Evolutionary conservation across 805 yeast genomes (phyloP).

Genomic region (Vanderwaltozyma verrucispora): DNA sequence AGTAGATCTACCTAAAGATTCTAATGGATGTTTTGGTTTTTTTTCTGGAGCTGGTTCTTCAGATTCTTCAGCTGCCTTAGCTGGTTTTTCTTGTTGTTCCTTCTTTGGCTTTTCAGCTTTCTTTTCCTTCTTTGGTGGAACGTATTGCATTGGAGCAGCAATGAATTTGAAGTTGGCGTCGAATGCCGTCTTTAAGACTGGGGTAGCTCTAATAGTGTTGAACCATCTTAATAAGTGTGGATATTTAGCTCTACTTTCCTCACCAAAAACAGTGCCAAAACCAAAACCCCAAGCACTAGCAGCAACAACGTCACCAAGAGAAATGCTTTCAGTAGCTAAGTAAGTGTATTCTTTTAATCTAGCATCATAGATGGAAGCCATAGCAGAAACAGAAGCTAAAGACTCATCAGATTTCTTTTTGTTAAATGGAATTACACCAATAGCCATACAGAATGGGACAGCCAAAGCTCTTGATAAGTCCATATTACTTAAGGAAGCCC

Average conservation of each 20-base stretch:
- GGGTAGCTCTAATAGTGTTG: constrained; percentile 42
- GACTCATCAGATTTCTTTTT: constrained; percentile 52
- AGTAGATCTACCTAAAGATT: constrained; percentile 62
- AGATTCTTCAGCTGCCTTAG: constrained; percentile 35
- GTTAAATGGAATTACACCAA: constrained; percentile 67
- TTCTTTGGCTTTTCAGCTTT: constrained; percentile 31
- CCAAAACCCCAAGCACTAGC: constrained; percentile 12
- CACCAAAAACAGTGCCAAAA: constrained; percentile 47
- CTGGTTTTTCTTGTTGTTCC: constrained; percentile 30
- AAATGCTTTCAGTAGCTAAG: constrained; percentile 60
- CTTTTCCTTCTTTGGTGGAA: constrained; percentile 59
- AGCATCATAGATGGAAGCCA: constrained; percentile 39
- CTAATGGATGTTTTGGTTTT: constrained; percentile 90
- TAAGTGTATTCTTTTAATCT: constrained; percentile 56
- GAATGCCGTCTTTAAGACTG: constrained; percentile 37
- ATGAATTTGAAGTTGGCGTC: constrained; percentile 42
- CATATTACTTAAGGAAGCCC: constrained; percentile 66
- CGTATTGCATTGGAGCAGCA: constrained; percentile 7
- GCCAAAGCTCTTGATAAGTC: constrained; percentile 45
- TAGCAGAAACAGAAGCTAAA: constrained; percentile 30
- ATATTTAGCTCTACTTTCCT: constrained; percentile 49
- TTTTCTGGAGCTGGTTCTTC: constrained; percentile 59
- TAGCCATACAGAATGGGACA: constrained; percentile 42
- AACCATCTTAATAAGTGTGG: constrained; percentile 69
- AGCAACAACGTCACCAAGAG: constrained; percentile 27